phyloP scores from a whole-genome alignment of 768 basidiomycete genomes.

The Auriscalpium microsporum region DNA sequence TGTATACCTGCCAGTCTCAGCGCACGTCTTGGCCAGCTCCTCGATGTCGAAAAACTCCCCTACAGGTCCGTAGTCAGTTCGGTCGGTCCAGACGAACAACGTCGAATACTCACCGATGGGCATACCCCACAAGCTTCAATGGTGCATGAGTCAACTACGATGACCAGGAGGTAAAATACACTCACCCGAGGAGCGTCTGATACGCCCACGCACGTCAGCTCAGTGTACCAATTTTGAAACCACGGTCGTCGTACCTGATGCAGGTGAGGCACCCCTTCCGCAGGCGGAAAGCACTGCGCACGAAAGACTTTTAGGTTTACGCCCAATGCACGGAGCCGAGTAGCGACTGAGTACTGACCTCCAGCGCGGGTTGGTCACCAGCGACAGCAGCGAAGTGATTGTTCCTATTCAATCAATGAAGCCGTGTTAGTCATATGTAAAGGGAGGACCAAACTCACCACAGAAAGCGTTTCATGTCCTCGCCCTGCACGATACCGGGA shows the following conservation, averaged over 20 bases:
- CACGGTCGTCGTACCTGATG: slow-evolving; percentile 41
- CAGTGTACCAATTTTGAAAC: background rate
- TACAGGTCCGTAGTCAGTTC: slow-evolving; percentile 13
- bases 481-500: slow-evolving; percentile 59
- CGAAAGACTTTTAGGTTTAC: background rate
- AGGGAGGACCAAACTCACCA: slow-evolving; percentile 34
- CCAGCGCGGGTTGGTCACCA: slow-evolving; percentile 58
- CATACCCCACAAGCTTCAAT: slow-evolving; percentile 58
- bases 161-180: slow-evolving; percentile 2
- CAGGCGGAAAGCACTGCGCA: slow-evolving; percentile 46
- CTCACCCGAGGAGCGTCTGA: slow-evolving; percentile 55
- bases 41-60: slow-evolving; percentile 72
- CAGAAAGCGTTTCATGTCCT: slow-evolving; percentile 66
- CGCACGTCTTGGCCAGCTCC: slow-evolving; percentile 46
- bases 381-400: slow-evolving; percentile 67
- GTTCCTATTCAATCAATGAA: slow-evolving; percentile 35
- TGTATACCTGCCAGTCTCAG: slow-evolving; percentile 51
- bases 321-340: background rate
- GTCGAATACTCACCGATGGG: slow-evolving; percentile 44
- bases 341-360: slow-evolving; percentile 29
- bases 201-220: background rate
- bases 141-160: no score
- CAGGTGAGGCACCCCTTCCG: slow-evolving; percentile 34
- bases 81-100: background rate
- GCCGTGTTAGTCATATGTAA: background rate